A percentile compares a stretch with the other conserved stretches of the same genome.
Conservation (phyloP, 176 grass and related monocot genomes). For the Musa beccarii region DNA sequence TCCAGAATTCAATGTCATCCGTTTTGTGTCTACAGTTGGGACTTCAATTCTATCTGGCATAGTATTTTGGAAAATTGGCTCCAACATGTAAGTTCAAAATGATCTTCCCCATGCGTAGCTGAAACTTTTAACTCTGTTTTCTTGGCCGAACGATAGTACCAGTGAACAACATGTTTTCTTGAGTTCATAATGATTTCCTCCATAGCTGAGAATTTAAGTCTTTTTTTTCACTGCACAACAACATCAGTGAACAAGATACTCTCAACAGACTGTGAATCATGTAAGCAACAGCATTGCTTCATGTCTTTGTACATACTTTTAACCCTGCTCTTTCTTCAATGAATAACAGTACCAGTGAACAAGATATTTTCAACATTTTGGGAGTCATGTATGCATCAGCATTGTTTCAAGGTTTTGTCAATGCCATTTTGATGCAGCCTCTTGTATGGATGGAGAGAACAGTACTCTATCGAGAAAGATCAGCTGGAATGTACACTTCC, state of each 20-base stretch:
- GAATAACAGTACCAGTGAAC: not conserved
- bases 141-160: too few relatives aligned
- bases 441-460: slow-evolving; percentile 30
- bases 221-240: too few relatives aligned
- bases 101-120: not conserved
- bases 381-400: slow-evolving; percentile 33
- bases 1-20: slow-evolving; percentile 72
- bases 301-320: too few relatives aligned
- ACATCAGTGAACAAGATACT: too few relatives aligned
- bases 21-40: slow-evolving; percentile 60
- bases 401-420: slow-evolving; percentile 33
- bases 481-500: slow-evolving; percentile 35
- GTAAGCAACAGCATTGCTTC: too few relatives aligned
- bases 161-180: too few relatives aligned
- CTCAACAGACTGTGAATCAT: too few relatives aligned
- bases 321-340: too few relatives aligned
- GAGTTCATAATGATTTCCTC: too few relatives aligned
- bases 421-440: slow-evolving; percentile 30
- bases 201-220: too few relatives aligned
- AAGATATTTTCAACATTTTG: slow-evolving; percentile 24
- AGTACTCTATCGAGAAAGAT: slow-evolving; percentile 35
- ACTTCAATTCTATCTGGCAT: slow-evolving; percentile 62
- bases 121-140: not conserved
- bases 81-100: slow-evolving; percentile 58
- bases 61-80: slow-evolving; percentile 84